Base-by-base conservation (phyloP, 1,284 basidiomycete genomes). In the Cryptococcus depauperatus region DNA sequence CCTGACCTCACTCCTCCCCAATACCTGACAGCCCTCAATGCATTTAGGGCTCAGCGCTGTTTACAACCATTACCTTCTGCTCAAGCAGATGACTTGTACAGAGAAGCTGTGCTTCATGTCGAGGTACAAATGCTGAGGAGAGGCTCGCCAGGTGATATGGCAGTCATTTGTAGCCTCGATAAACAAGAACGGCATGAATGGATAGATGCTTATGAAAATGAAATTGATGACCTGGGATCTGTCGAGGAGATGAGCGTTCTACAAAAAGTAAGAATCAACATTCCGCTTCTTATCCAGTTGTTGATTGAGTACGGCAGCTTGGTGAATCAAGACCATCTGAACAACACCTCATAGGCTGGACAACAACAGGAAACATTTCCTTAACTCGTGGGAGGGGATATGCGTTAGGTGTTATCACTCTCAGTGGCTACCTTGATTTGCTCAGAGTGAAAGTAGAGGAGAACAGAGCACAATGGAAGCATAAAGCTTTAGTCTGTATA, bases 331-430 rank as follows among this genome's bases (percentile, higher is more conserved):
- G 66, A 10, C 70, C 77, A 9, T 56, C 69, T 3, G 56, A 72
- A 32, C 68, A 71, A 1, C 58, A 70, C 1, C 74, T 85, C 18
- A 78, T 91, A 39, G 89, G 89, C 1, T 86, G 84, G 56, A 76
- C 89, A 5, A 84, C 85, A 0, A 81, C 83, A 0, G 88, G 88
- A 1, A 81, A 81, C 51, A 83, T 79, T 59, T 89, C 86, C 0
- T 74, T 93, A 2, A 77, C 80, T 0, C 75, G 81, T 18, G 87
- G 89, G 0, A 70, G 77, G 43, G 86, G 85, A 0, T 79, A 79
- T 57, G 87, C 79, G 0, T 75, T 91, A 7, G 89, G 80, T 4
- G 79, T 79, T 0, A 70, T 92, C 9, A 73, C 83, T 1, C 61
- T 90, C 5, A 56, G 61, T 5, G 72, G 72, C 19, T 75, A 82